Evolutionary conservation across 331 rosid genomes (phyloP).

Genomic region (Cydonia oblonga): DNA sequence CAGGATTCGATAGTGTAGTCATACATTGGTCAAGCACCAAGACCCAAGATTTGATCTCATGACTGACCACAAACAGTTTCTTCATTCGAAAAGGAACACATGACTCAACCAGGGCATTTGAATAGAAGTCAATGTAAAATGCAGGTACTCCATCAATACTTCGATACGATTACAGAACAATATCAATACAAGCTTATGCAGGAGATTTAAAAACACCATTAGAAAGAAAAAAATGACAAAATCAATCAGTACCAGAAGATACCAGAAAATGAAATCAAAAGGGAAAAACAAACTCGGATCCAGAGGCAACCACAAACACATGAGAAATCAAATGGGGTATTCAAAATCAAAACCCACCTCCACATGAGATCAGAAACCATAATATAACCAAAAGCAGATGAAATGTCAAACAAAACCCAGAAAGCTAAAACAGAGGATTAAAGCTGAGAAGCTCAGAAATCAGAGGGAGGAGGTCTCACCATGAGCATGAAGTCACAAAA

Average conservation of each 20-base stretch:
- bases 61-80: not conserved
- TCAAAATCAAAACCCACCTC: not conserved
- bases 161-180: not conserved
- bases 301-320: not conserved
- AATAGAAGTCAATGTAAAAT: not conserved
- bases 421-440: not conserved
- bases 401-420: slow-evolving; percentile 1
- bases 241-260: not conserved
- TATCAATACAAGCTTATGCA: not conserved
- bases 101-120: not conserved
- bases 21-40: not conserved
- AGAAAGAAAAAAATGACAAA: not conserved
- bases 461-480: slow-evolving; percentile 14
- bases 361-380: slow-evolving; percentile 4
- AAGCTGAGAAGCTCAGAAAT: slow-evolving; percentile 13
- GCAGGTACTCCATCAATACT: not conserved
- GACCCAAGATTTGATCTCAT: not conserved
- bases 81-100: not conserved
- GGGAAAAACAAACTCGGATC: slow-evolving; percentile 2
- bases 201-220: not conserved
- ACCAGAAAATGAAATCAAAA: not conserved
- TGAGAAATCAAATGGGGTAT: not conserved
- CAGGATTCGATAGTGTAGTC: not conserved
- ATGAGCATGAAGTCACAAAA: slow-evolving; percentile 5
- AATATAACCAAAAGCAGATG: not conserved